Conservation (phyloP, 768 basidiomycete species). For the Termitomyces titanicus region DNA sequence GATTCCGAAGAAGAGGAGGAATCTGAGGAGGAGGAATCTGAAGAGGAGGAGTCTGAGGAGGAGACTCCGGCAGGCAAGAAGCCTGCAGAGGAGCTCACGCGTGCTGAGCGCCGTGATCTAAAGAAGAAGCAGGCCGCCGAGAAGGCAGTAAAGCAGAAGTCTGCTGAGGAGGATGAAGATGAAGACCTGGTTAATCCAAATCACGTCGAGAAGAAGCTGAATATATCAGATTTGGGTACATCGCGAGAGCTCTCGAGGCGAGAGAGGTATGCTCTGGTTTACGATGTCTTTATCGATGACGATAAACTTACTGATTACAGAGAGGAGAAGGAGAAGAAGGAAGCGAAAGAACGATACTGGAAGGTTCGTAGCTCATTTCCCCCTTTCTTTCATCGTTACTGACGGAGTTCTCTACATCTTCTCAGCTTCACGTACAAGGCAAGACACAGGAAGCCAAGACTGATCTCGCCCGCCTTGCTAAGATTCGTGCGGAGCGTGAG, state of each 20-base stretch:
- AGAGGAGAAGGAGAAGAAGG: conserved; percentile 90
- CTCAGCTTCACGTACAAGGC: conserved; percentile 67
- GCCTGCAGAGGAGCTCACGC: conserved; percentile 55
- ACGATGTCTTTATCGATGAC: not conserved
- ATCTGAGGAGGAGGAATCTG: conserved; percentile 28
- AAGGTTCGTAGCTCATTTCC: conserved; percentile 47
- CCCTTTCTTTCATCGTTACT: not conserved
- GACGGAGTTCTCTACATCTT: not conserved
- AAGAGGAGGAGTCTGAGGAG: conserved; percentile 39
- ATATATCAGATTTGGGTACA: conserved; percentile 67
- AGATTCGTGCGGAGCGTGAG: conserved; percentile 86
- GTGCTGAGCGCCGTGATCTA: conserved; percentile 70
- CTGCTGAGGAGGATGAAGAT: conserved; percentile 47
- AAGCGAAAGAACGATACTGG: conserved; percentile 84
- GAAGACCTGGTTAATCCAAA: conserved; percentile 78
- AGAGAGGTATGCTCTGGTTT: conserved; percentile 47
- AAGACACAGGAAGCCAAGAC: conserved; percentile 90
- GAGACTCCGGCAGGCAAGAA: conserved; percentile 33
- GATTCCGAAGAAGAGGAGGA: conserved; percentile 44
- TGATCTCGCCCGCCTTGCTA: conserved; percentile 81
- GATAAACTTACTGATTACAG: conserved; percentile 32
- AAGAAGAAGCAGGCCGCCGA: conserved; percentile 74
- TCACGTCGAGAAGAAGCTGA: conserved; percentile 68
- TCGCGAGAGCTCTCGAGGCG: conserved; percentile 60
- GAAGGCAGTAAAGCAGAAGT: conserved; percentile 33